These are phyloP conservation scores for Trebouxia sp. DNA, from an alignment of 139 green algal genomes.

Conservation along the genomic window DNA sequence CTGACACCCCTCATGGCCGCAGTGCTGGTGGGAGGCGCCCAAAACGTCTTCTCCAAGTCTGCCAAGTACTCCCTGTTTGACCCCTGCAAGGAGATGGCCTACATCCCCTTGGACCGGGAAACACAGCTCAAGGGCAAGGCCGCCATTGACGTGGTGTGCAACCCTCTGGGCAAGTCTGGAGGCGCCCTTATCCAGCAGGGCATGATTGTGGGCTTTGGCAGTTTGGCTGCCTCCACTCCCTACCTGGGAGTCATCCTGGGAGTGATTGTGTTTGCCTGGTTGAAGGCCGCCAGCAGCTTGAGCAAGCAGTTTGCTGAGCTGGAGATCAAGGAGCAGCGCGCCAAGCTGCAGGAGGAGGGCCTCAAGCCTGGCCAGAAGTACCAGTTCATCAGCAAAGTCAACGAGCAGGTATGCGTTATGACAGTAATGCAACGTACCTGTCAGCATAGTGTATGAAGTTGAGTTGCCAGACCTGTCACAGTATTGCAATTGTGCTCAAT, in stretches of 20 bases:
- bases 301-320: conserved; percentile 81
- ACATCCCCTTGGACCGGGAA: conserved; percentile 98
- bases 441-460: not conserved
- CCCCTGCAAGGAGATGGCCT: conserved; percentile 99
- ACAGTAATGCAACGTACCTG: too few relatives aligned
- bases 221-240: conserved; percentile 92
- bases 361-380: conserved; percentile 25
- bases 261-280: conserved; percentile 87
- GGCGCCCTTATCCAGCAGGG: conserved; percentile 98
- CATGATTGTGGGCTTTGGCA: conserved; percentile 98
- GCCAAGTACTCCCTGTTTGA: conserved; percentile 99
- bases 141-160: conserved; percentile 99
- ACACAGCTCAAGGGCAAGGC: conserved; percentile 96
- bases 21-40: conserved; percentile 94
- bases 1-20: conserved; percentile 94
- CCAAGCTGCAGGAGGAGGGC: conserved; percentile 31
- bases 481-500: too few relatives aligned
- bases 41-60: conserved; percentile 98
- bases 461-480: too few relatives aligned
- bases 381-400: conserved; percentile 50
- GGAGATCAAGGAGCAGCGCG: conserved; percentile 55
- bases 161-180: conserved; percentile 98
- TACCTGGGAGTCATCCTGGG: conserved; percentile 96
- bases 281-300: conserved; percentile 82
- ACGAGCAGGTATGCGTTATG: conserved; percentile 46